Base-by-base conservation (phyloP, 352 stramenopile genomes). In the Phytopythium vexans region DNA sequence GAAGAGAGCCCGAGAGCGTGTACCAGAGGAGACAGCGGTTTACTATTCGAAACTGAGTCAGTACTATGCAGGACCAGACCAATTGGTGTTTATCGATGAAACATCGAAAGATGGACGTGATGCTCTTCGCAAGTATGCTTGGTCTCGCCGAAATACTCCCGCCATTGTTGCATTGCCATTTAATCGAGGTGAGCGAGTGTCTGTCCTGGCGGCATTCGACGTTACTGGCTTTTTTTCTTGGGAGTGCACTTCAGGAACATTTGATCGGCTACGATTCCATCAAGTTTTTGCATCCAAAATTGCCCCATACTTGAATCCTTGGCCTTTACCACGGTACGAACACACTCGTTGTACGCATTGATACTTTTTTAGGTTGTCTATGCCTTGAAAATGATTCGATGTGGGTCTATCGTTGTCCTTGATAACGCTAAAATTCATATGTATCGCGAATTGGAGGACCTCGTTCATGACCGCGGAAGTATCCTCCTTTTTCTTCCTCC, bases 401-500 rank as follows among this genome's bases (percentile, higher is more conserved):
- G 41, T 16, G 4, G 41, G 41, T 68, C 52, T n/a, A 64, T 69
- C 49, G 49, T 61, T n/a, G 34, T 61, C 11, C 6, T 64, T 5
- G 52, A 69, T 48, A 61, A 69, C 32, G 61, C 61, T 21, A 59
- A 63, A 12, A 69, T 64, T 36, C 61, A 64, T 21, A 64, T 69
- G 55, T 64, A 64, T 31, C 14, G 33, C 4, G 33, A 52, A 27
- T 34, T 51, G 21, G 45, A 51, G 9, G 45, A 38, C 8, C 11
- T 51, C 6, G 45, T 51, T 16, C 45, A 51, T 41, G 33, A n/a
- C 7, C 12, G 8, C 9, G 45, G 45, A 1, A 16, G 9, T 15
- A 10, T 56, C 1, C 41, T 53, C 3, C 52, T 62, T 2, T 56
- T 53, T 39, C 42, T 56, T 6, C 42, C 42, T 6, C 47, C 55